phyloP scores from a whole-genome alignment of 1,284 basidiomycete genomes.

The Ustilago crameri region DNA sequence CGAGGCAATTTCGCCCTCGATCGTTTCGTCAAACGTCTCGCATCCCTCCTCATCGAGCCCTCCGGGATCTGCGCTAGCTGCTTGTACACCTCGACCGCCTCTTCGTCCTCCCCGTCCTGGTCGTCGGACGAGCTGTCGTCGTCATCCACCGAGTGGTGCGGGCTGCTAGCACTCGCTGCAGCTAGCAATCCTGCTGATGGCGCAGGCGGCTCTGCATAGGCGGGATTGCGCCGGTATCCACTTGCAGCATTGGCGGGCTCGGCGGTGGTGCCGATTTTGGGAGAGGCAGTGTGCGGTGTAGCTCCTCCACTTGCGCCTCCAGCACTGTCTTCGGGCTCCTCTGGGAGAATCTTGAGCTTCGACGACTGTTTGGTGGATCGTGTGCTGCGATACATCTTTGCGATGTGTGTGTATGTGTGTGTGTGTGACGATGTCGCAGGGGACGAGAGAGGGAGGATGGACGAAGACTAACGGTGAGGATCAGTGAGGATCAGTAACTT shows the following conservation, averaged over 20 bases:
- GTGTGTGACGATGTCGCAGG: neutral
- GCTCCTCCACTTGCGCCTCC: constrained; percentile 34
- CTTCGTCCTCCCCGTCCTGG: constrained; percentile 57
- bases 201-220: constrained; percentile 22
- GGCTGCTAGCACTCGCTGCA: constrained; percentile 12
- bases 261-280: constrained; percentile 13
- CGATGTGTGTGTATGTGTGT: neutral
- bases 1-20: constrained; percentile 92
- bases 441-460: neutral
- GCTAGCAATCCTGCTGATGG: constrained; percentile 8
- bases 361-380: constrained; percentile 82
- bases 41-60: constrained; percentile 90
- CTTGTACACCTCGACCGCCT: constrained; percentile 52
- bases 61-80: constrained; percentile 77
- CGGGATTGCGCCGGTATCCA: constrained; percentile 24
- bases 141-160: constrained; percentile 37
- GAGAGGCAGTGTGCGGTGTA: constrained; percentile 31
- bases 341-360: constrained; percentile 92
- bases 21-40: constrained; percentile 86
- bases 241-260: constrained; percentile 3
- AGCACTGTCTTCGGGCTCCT: constrained; percentile 77
- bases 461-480: too few species aligned
- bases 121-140: constrained; percentile 48
- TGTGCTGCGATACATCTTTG: constrained; percentile 45
- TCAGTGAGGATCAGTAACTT: too few species aligned